Evolutionary conservation across 352 stramenopile species (phyloP), one percentile per base, ranked within the genome.

Genomic region (Blastocystis sp.): DNA sequence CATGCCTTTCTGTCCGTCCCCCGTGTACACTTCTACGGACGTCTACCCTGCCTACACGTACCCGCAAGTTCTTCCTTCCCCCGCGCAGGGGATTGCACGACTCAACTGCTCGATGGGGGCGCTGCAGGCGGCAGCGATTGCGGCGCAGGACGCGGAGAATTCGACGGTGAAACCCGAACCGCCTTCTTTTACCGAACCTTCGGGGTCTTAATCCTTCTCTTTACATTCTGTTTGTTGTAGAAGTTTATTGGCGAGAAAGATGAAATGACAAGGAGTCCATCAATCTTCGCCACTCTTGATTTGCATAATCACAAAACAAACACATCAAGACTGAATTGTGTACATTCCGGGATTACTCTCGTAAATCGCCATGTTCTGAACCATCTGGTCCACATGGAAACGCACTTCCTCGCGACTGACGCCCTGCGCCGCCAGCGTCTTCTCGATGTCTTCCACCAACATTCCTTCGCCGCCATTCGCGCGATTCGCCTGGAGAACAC

Each of bases 321-420:
- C 61, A 72, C 21, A 18, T 18, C 4, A n/a, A n/a, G n/a, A 72
- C 42, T 72, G 61, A 21, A 72, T 32, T 44, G 34, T 72, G 40
- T 48, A 72, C 61, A 72, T 48, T 51, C 42, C 42, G 8, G 61
- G 61, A 72, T 72, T 72, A 18, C 16, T 21, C 14, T 72, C 61
- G 42, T 51, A 72, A 32, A 72, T 72, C 27, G 61, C 42, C 61
- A 72, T 72, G 42, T 46, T 46, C 61, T 36, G 40, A 24, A 72
- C 61, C 61, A 72, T 72, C 27, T 72, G 61, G 9, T 72, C 61
- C 4, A 72, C 24, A 46, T 36, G 34, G 32, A 72, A 72, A 27
- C 61, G 34, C 36, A 72, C 61, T 18, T 72, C 61, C 36, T 72
- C 61, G 1, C n/a, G 4, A 44, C 27, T 48, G 29, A 72, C 1